Evolutionary conservation across 257 asterid species (phyloP), one percentile per base, ranked within the genome.

Genomic region (Capsicum rhomboideum): DNA sequence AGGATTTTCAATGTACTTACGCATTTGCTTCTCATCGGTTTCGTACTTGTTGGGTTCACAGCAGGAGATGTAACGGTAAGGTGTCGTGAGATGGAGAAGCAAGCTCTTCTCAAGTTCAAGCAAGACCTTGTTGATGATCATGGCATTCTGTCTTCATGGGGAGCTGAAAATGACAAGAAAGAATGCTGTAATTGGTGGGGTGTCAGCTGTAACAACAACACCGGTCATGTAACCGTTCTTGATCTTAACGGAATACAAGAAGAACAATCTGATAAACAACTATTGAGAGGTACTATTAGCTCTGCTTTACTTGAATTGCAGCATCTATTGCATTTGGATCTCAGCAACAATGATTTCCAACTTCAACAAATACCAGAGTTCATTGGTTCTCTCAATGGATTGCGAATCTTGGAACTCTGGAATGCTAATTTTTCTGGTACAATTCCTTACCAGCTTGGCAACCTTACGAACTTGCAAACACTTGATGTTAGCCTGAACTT

Each of bases 111-210:
- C 49, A 31, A 29, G 29, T 81, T 85, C 53, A 85, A 82, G 67
- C 40, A 58, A 52, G 83, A 58, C 54, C 59, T 72, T 9, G 10
- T 56, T 28, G 84, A 58, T 58, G 79, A 82, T 29, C 20, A 10
- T n/a, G 83, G 53, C 1, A 4, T 54, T 78, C 85, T 85, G 29
- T 71, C 83, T 12, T 82, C 85, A 6, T 85, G 87, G 87, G 69
- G 78, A 23, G 74, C 29, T 4, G 85, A 34, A 49, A 64, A 42
- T 56, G 67, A 61, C 34, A n/a, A 83, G 21, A 69, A 55, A 17
- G 87, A 79, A 12, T 85, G 87, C 69, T 85, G 87, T 68, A 55
- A 82, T 9, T 85, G 85, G 87, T 5, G 28, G 55, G 83, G 85
- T 8, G 83, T 85, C 12, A 11, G 16, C 23, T 85, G 85, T 46